phyloP scores from a whole-genome alignment of 2,329 filamentous ascomycete genomes.

The Botrytis squamosa region DNA sequence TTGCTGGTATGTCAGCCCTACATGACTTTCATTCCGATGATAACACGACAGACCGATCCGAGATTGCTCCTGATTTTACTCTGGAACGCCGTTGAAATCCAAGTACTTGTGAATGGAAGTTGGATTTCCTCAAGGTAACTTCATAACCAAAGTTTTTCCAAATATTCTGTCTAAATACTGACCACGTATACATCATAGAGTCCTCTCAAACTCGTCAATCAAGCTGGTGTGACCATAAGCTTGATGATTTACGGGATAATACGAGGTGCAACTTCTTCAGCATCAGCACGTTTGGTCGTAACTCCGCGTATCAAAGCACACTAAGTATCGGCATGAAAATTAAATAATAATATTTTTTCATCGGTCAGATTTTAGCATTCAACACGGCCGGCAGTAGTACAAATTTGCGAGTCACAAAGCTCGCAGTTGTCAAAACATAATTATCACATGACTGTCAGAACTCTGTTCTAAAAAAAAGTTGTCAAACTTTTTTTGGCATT shows the following conservation, averaged over 20 bases:
- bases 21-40: slow-evolving; percentile 1
- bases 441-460: slow-evolving; percentile 2
- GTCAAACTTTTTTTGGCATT: neutral
- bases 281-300: slow-evolving; percentile 1
- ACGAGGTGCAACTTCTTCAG: slow-evolving; percentile 13
- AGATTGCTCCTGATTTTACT: neutral
- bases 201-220: neutral
- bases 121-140: neutral
- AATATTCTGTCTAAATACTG: neutral
- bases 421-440: neutral
- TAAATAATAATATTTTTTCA: neutral
- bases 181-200: neutral
- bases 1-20: neutral
- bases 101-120: neutral
- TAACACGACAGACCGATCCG: neutral
- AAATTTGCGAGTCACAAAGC: neutral
- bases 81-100: neutral
- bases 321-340: neutral
- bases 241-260: slow-evolving; percentile 13
- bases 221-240: slow-evolving; percentile 10
- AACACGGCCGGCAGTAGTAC: neutral
- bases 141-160: neutral
- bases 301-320: slow-evolving; percentile 7
- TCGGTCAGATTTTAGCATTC: neutral
- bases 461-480: neutral